Percentiles rank a stretch among this genome's conserved stretches.
Conservation (phyloP, 176 grass and related monocot species). For the Sorghum bicolor region Sorghum_bicolor_NCBIv3 NC_012877.2:3987001-3987500, state of each 20-base stretch:
- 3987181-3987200: neutral
- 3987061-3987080: neutral
- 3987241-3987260: neutral
- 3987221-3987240: neutral
- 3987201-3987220: neutral
- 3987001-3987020: neutral
- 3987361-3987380: neutral
- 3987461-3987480: neutral
- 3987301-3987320: neutral
- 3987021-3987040: neutral
- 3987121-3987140: neutral
- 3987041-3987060: neutral
- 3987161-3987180: neutral
- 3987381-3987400: neutral
- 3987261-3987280: neutral
- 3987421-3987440: neutral
- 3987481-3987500: neutral
- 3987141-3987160: neutral
- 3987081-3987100: neutral
- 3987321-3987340: constrained; percentile 2
- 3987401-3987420: neutral
- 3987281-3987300: neutral
- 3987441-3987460: neutral
- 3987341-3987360: constrained; percentile 10
- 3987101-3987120: neutral